Evolutionary conservation across 2,329 filamentous ascomycete species (phyloP).

Genomic region (Helotiales sp.): DNA sequence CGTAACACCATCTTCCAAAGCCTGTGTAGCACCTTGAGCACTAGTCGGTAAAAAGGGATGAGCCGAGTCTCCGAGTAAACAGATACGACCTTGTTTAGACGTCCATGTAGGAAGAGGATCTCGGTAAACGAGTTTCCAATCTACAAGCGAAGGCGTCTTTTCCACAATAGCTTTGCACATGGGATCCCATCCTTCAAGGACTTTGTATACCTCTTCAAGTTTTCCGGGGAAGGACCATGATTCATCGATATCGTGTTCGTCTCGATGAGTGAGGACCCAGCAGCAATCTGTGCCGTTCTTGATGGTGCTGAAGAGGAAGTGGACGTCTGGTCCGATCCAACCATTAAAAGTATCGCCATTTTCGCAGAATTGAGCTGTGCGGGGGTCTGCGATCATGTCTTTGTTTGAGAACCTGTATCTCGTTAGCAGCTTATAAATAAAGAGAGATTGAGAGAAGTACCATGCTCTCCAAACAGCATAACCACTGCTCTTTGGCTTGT

Average conservation of each 20-base stretch:
- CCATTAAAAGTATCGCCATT: conserved; percentile 27
- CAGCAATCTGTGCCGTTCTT: conserved; percentile 53
- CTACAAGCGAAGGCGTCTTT: conserved; percentile 27
- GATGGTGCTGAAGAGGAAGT: conserved; percentile 52
- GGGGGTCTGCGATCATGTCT: conserved; percentile 36
- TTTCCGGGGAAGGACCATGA: conserved; percentile 40
- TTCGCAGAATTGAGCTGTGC: conserved; percentile 20
- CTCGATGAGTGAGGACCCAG: conserved; percentile 54
- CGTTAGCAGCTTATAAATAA: not conserved
- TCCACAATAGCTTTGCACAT: conserved; percentile 24
- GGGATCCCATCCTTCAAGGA: conserved; percentile 27
- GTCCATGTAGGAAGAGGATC: conserved; percentile 34
- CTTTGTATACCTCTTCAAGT: conserved; percentile 26
- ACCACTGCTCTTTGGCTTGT: conserved; percentile 50
- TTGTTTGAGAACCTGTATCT: conserved; percentile 46
- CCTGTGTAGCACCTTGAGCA: conserved; percentile 59
- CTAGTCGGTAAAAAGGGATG: conserved; percentile 71
- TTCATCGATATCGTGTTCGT: conserved; percentile 45
- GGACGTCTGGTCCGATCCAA: conserved; percentile 43
- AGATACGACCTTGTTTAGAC: conserved; percentile 29
- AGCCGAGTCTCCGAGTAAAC: conserved; percentile 63
- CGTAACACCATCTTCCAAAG: conserved; percentile 41
- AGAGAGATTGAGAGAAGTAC: conserved; percentile 20
- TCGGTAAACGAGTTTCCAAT: conserved; percentile 35
- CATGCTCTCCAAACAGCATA: conserved; percentile 55